A percentile compares a stretch with the other conserved stretches of the same genome.
phyloP scores from a whole-genome alignment of 2,329 filamentous ascomycete genomes.

The Claviceps monticola region DNA sequence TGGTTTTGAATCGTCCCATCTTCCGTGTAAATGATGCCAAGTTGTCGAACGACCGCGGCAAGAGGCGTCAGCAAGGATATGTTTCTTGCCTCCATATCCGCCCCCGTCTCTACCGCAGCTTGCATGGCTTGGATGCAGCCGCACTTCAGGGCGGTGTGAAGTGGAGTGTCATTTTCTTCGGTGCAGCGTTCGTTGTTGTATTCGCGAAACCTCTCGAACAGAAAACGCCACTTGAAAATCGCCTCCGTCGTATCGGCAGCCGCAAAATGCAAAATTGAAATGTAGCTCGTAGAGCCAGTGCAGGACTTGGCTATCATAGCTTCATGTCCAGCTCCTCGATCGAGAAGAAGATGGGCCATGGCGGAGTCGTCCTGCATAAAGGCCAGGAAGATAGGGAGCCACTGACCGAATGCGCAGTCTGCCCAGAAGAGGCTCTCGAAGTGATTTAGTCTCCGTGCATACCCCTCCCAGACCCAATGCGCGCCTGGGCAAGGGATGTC shows the following conservation, averaged over 20 bases:
- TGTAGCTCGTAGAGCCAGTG: neutral
- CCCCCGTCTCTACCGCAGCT: neutral
- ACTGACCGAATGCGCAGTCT: neutral
- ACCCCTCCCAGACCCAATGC: neutral
- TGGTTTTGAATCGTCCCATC: neutral
- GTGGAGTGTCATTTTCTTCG: neutral
- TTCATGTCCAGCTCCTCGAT: neutral
- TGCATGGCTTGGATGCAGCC: neutral
- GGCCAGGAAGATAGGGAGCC: slow-evolving; percentile 1
- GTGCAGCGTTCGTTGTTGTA: neutral
- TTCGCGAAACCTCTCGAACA: neutral
- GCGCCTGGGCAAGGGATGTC: neutral
- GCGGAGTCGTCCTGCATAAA: neutral
- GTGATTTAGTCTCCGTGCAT: neutral
- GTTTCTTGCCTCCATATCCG: neutral
- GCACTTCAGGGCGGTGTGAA: neutral
- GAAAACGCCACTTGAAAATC: neutral
- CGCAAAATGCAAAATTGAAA: neutral
- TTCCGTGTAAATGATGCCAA: neutral
- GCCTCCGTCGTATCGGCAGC: neutral
- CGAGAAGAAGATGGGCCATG: neutral
- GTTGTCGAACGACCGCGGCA: neutral
- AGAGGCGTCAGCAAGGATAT: neutral
- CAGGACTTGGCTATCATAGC: neutral
- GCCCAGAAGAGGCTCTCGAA: neutral